These are phyloP conservation scores for Claviceps humidiphila DNA, from an alignment of 2,329 filamentous ascomycete species.

Conservation along the genomic window DNA sequence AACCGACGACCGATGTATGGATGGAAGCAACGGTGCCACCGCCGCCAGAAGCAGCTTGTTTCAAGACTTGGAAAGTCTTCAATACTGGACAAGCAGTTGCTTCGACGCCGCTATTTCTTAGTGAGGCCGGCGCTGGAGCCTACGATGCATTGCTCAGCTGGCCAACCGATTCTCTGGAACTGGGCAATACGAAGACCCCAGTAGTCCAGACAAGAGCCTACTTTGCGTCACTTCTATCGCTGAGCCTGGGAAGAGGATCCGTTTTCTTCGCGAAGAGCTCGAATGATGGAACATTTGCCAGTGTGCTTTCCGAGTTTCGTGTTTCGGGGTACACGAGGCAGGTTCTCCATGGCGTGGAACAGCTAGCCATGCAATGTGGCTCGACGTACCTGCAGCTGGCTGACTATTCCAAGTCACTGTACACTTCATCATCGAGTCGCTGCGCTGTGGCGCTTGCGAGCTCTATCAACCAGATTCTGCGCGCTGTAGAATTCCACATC, in stretches of 20 bases:
- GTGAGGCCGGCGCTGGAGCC: conserved; percentile 50
- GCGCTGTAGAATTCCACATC: conserved; percentile 35
- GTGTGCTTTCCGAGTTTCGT: conserved; percentile 31
- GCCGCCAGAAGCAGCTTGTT: conserved; percentile 22
- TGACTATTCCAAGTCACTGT: conserved; percentile 33
- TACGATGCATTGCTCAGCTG: conserved; percentile 50
- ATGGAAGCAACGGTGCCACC: conserved; percentile 21
- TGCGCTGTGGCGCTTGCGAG: conserved; percentile 39
- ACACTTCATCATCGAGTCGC: conserved; percentile 28
- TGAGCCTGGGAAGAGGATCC: conserved; percentile 59
- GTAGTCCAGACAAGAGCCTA: conserved; percentile 37
- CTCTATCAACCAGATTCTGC: conserved; percentile 33
- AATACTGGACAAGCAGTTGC: conserved; percentile 21
- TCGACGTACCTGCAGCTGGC: conserved; percentile 32
- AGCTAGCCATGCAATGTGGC: conserved; percentile 33
- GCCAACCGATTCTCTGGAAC: conserved; percentile 24
- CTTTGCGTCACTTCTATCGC: conserved; percentile 44
- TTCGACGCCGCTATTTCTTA: conserved; percentile 42
- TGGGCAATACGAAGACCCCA: conserved; percentile 24
- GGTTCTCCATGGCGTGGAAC: conserved; percentile 32
- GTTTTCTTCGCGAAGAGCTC: conserved; percentile 53
- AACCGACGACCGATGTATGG: conserved; percentile 29
- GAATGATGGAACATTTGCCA: conserved; percentile 37
- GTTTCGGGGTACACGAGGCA: conserved; percentile 44
- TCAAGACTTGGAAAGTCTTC: conserved; percentile 61